These are phyloP conservation scores for Nemania diffusa DNA, from an alignment of 2,329 filamentous ascomycete species.

Conservation along the genomic window DNA sequence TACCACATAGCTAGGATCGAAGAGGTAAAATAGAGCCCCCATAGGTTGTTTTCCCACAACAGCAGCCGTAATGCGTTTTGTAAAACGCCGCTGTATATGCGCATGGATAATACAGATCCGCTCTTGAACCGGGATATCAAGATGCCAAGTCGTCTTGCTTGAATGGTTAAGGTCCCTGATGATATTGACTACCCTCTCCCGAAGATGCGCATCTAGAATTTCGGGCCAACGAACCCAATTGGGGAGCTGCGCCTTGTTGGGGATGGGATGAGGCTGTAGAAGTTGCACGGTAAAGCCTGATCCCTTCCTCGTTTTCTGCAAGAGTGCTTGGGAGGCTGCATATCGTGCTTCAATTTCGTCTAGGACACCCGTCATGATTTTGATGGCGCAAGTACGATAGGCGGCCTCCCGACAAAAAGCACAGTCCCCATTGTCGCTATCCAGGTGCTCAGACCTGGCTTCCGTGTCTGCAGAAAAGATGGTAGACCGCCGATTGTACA, in stretches of 20 bases:
- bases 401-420: background rate
- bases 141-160: background rate
- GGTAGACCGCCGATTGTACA: background rate
- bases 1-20: background rate
- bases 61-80: background rate
- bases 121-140: background rate
- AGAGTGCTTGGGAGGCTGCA: background rate
- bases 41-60: background rate
- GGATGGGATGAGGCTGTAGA: background rate
- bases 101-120: background rate
- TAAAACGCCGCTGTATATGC: background rate
- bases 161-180: background rate
- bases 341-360: background rate
- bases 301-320: background rate
- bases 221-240: constrained; percentile 6
- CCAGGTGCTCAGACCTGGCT: background rate
- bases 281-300: background rate
- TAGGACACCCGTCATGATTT: background rate
- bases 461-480: background rate
- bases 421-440: background rate
- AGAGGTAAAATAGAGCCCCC: background rate
- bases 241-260: background rate
- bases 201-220: background rate
- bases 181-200: background rate
- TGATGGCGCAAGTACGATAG: constrained; percentile 5